These are phyloP conservation scores for Candida dubliniensis DNA, from an alignment of 1,139 yeast genomes.

Conservation along the genomic window DNA sequence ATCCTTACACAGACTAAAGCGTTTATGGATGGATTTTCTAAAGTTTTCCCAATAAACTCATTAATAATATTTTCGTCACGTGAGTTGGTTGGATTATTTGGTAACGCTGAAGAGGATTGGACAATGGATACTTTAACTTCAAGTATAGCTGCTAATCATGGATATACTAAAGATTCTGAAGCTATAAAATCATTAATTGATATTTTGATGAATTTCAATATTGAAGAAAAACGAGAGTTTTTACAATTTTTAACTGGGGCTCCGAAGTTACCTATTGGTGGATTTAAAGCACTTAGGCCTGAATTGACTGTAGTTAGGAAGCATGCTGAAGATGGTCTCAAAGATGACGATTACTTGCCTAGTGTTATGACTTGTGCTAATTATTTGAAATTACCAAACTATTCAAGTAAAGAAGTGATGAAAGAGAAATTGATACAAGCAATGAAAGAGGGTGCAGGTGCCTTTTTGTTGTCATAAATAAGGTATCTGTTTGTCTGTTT, in stretches of 20 bases:
- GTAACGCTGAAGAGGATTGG: constrained; percentile 86
- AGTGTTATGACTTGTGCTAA: constrained; percentile 99
- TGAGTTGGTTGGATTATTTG: constrained; percentile 68
- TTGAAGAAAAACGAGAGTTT: constrained; percentile 64
- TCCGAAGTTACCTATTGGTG: constrained; percentile 92
- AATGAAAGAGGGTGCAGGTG: constrained; percentile 84
- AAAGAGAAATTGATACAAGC: constrained; percentile 62
- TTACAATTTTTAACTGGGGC: constrained; percentile 91
- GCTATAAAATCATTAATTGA: constrained; percentile 60
- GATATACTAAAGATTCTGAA: constrained; percentile 71
- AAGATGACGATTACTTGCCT: constrained; percentile 85
- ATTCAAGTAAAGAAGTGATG: constrained; percentile 64
- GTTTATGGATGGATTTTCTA: constrained; percentile 79
- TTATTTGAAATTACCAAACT: constrained; percentile 85
- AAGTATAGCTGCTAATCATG: constrained; percentile 84
- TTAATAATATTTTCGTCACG: constrained; percentile 68
- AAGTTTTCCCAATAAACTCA: constrained; percentile 78
- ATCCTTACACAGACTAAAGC: constrained; percentile 63
- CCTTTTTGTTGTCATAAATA: constrained; percentile 71
- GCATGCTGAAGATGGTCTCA: constrained; percentile 62
- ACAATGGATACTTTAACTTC: constrained; percentile 58
- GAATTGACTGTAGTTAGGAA: constrained; percentile 86
- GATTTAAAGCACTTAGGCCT: constrained; percentile 81
- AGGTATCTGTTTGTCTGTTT: neutral
- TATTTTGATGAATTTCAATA: constrained; percentile 55